Base-by-base conservation (phyloP, 306 rosid genomes). In the Citrullus amarus region DNA sequence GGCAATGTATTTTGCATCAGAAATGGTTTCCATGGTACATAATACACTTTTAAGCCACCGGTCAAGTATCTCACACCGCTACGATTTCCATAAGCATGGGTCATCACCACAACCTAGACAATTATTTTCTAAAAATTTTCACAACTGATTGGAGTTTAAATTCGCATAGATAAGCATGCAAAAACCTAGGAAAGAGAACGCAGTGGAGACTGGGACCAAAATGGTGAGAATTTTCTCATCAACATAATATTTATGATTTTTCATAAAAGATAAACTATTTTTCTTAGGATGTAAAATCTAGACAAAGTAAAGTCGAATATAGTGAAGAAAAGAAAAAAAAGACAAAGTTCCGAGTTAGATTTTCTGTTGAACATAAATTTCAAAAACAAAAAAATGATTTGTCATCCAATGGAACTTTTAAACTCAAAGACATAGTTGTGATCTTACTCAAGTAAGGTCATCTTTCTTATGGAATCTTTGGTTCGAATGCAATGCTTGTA, bases 31-130 rank as follows among this genome's bases (percentile, higher is more conserved):
- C 96, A 94, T 16, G 98, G 98, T 79, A 92, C 85, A 76, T 94
- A 90, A 85, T 94, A 94, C 38, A 92, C 97, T 88, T 94, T 94
- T 79, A 92, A 72, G 57, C 97, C 95, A 53, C 95, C 89, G 0
- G 97, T 94, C 93, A 92, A 85, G 58, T 92, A 92, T 86, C 98
- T 88, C 77, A 94, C 96, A 59, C 98, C 93, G 34, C 93, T 90
- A 25, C 98, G 95, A 85, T 89, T 90, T 78, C 93, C 89, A 83
- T 92, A 94, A 36, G 96, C 97, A 87, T 94, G 97, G 70, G 98
- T 94, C 91, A 85, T 82, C 84, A 92, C 95, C 80, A 92, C 97
- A 85, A 94, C 97, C 98, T 94, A 83, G 75, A 68, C 68, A 70
- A 44, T 61, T 83, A 81, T 55, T 46, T 46, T 14, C 48, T 14